Conservation (phyloP, 2,329 filamentous ascomycete species). For the Penicillium griseofulvum region DNA sequence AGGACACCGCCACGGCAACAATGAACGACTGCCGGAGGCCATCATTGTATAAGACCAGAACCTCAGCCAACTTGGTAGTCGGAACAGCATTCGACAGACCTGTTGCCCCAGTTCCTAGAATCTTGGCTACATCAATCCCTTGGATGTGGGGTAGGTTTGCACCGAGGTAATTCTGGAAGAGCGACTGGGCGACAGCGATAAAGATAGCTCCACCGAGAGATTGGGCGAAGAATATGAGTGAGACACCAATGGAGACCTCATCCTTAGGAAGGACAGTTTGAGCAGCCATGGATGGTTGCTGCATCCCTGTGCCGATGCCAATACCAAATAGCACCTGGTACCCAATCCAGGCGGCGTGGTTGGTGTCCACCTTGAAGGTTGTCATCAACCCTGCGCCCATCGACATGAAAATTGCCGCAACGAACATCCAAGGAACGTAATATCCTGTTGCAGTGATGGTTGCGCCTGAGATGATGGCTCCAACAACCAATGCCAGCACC, state of each 20-base stretch:
- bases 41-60: conserved; percentile 16
- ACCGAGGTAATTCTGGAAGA: conserved; percentile 18
- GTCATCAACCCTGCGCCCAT: conserved; percentile 19
- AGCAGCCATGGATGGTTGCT: conserved; percentile 18
- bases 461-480: conserved; percentile 33
- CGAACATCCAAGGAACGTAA: conserved; percentile 44
- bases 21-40: conserved; percentile 16
- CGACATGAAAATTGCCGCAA: conserved; percentile 13
- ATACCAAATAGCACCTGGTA: conserved; percentile 22
- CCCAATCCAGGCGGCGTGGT: conserved; percentile 20
- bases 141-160: conserved; percentile 8
- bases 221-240: conserved; percentile 21
- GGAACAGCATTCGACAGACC: conserved; percentile 9
- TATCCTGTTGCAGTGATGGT: conserved; percentile 37
- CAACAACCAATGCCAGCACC: conserved; percentile 38
- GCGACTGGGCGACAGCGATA: conserved; percentile 18
- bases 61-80: conserved; percentile 9
- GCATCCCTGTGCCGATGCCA: conserved; percentile 18
- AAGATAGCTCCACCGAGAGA: conserved; percentile 20
- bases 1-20: conserved; percentile 14
- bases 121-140: conserved; percentile 10
- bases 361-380: conserved; percentile 15
- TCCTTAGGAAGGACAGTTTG: conserved; percentile 14
- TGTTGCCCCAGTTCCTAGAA: conserved; percentile 16
- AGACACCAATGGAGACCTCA: conserved; percentile 18